phyloP scores from a whole-genome alignment of 805 yeast genomes.

The Blastobotrys mokoenaii region DNA sequence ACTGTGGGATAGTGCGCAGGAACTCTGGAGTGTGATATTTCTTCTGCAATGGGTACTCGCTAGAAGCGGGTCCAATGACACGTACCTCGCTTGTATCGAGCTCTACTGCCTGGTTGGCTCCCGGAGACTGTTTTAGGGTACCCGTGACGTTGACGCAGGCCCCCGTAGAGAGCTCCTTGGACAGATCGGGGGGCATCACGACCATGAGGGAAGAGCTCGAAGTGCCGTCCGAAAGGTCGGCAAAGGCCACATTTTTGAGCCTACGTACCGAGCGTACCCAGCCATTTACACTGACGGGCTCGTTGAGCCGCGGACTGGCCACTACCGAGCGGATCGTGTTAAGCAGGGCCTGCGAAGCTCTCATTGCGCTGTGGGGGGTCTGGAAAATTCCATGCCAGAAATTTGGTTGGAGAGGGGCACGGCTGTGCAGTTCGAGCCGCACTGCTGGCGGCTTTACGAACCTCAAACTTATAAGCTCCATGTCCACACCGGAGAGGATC shows the following conservation, averaged over 20 bases:
- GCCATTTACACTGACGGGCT: slow-evolving; percentile 48
- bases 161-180: slow-evolving; percentile 33
- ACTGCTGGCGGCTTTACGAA: not conserved
- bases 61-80: slow-evolving; percentile 54
- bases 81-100: slow-evolving; percentile 30
- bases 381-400: too few relatives aligned
- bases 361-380: too few relatives aligned
- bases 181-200: slow-evolving; percentile 30
- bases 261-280: slow-evolving; percentile 66
- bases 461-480: too few relatives aligned
- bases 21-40: slow-evolving; percentile 59
- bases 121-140: slow-evolving; percentile 37
- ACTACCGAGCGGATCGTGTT: not conserved
- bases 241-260: slow-evolving; percentile 69
- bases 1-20: slow-evolving; percentile 63
- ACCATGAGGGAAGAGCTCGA: slow-evolving; percentile 47
- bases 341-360: too few relatives aligned
- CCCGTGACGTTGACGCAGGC: slow-evolving; percentile 39
- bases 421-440: too few relatives aligned
- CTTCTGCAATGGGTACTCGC: slow-evolving; percentile 74
- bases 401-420: too few relatives aligned
- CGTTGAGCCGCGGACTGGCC: not conserved
- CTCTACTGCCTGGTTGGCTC: slow-evolving; percentile 48
- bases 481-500: not conserved
- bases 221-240: slow-evolving; percentile 78